Conservation (phyloP, 2,329 filamentous ascomycete species). For the Arthrobotrys entomopaga region DNA sequence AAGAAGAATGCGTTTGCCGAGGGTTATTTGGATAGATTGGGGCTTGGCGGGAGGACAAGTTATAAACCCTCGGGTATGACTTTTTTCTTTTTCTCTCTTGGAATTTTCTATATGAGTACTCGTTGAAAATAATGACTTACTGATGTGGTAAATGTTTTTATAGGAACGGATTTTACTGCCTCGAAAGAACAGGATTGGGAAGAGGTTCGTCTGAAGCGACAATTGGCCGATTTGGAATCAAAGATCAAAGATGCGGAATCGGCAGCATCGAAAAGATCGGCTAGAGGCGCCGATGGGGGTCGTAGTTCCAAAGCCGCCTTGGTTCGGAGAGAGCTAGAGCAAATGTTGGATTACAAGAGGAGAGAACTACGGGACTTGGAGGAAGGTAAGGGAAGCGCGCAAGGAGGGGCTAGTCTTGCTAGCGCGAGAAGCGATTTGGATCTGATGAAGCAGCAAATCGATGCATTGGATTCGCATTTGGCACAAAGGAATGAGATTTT, state of each 20-base stretch:
- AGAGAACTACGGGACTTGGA: slow-evolving; percentile 79
- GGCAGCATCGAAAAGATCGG: slow-evolving; percentile 72
- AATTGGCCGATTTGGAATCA: slow-evolving; percentile 85
- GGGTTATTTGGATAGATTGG: slow-evolving; percentile 90
- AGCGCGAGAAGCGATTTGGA: slow-evolving; percentile 84
- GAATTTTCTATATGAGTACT: neutral
- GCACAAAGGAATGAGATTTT: slow-evolving; percentile 78
- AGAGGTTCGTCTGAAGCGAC: slow-evolving; percentile 92
- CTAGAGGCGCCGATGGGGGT: slow-evolving; percentile 68
- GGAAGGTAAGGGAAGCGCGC: slow-evolving; percentile 74
- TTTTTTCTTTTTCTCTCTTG: too few relatives aligned
- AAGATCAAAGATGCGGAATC: slow-evolving; percentile 86
- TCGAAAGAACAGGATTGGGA: slow-evolving; percentile 95
- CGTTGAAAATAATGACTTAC: neutral
- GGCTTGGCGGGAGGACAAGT: slow-evolving; percentile 76
- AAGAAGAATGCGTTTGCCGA: slow-evolving; percentile 98
- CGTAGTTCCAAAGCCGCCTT: slow-evolving; percentile 84
- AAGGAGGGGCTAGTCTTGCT: slow-evolving; percentile 73
- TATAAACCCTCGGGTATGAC: slow-evolving; percentile 74
- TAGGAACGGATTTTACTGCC: slow-evolving; percentile 83
- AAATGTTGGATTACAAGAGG: slow-evolving; percentile 93
- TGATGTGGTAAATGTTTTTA: neutral
- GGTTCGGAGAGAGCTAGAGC: slow-evolving; percentile 92
- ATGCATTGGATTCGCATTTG: slow-evolving; percentile 86
- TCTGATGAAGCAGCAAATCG: slow-evolving; percentile 92